Evolutionary conservation across 441 rosid species (phyloP), one percentile per base, ranked within the genome.

Genomic region (Erodium trifolium): DNA sequence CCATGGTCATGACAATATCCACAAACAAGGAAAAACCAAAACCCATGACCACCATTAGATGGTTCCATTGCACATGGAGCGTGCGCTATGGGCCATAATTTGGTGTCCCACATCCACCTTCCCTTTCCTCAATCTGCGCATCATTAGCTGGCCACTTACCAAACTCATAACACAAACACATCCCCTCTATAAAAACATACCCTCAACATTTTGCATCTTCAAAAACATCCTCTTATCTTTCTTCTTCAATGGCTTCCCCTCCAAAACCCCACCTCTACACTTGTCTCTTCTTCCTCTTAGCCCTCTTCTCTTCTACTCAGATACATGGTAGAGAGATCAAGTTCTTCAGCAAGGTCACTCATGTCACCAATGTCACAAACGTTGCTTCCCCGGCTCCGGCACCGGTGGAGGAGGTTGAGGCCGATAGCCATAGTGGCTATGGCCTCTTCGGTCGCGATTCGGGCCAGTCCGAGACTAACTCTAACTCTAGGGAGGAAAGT

Each of bases 271-370:
- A 49, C 55, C 55, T 49, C 55, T 13, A 13, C 4, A 1, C 12
- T 49, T 13, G 14, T 13, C 14, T 49, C 43, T 14, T 39, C 34
- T 17, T 72, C 5, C 10, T 71, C 51, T 19, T 71, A 7, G 18
- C 27, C 43, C 12, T 59, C 66, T 18, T 62, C 39, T 45, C 55
- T 29, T 17, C 53, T 41, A 17, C 29, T 37, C 67, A 43, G 0
- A 45, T 37, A 31, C 71, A 72, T 18, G 71, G 71, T 10, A 72
- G 71, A 47, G 70, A 67, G 41, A 67, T 70, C 70, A 39, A 67
- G 66, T 67, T 72, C 75, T 72, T 72, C 53, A 67, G 70, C 74
- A 71, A 71, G 70, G 74, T 67, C 70, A 66, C 55, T 31, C 51
- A 57, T 7, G n/a, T 41, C 37, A 31, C 17, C 35, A 59, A 67